Evolutionary conservation across 768 basidiomycete genomes (phyloP).

Genomic region (Termitomyces sp.): DNA sequence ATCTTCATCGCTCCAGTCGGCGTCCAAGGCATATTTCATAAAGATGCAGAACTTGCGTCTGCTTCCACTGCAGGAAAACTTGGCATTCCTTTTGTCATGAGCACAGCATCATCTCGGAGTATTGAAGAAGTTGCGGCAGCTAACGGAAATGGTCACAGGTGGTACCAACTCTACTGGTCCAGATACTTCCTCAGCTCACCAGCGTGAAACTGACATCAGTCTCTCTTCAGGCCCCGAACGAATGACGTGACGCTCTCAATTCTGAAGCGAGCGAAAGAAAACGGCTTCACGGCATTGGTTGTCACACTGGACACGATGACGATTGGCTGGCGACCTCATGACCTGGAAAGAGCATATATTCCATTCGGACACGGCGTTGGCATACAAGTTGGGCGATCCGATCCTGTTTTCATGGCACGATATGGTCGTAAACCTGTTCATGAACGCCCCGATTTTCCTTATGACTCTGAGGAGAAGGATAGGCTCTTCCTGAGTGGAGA

Average conservation of each 20-base stretch:
- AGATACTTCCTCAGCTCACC: constrained; percentile 1
- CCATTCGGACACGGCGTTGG: constrained; percentile 67
- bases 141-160: constrained; percentile 61
- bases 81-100: constrained; percentile 67
- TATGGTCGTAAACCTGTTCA: constrained; percentile 40
- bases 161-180: constrained; percentile 83
- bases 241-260: constrained; percentile 60
- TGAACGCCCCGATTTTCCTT: constrained; percentile 47
- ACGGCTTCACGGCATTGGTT: constrained; percentile 66
- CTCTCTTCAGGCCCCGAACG: constrained; percentile 45
- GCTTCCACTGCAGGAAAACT: constrained; percentile 60
- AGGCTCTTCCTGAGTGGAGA: constrained; percentile 41
- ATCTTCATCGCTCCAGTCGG: constrained; percentile 71
- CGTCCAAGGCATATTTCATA: constrained; percentile 68
- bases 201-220: neutral
- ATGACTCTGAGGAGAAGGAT: constrained; percentile 45
- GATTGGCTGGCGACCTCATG: constrained; percentile 74
- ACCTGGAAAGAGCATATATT: constrained; percentile 57
- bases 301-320: constrained; percentile 73
- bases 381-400: constrained; percentile 59
- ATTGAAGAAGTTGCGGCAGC: constrained; percentile 74
- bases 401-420: constrained; percentile 73
- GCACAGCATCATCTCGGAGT: constrained; percentile 64
- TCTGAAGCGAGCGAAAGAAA: constrained; percentile 58
- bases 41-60: constrained; percentile 65